A percentile compares a stretch with the other conserved stretches of the same genome.
Conservation (phyloP, 352 stramenopile species). For the Pythium plurisporium region DNA sequence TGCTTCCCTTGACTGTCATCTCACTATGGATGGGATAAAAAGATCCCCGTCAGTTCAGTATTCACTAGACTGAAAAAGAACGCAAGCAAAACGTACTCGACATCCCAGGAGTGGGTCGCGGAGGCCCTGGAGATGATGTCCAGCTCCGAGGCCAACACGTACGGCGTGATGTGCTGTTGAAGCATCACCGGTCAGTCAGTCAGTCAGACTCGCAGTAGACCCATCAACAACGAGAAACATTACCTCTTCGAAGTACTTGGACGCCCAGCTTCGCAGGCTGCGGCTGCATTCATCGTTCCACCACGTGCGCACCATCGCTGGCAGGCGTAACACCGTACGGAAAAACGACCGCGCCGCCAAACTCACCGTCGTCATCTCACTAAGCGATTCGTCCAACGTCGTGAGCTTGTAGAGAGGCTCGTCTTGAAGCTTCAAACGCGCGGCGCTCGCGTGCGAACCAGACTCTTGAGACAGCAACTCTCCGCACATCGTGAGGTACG, state of each 20-base stretch:
- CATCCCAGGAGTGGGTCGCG: conserved; percentile 54
- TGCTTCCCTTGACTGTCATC: conserved; percentile 84
- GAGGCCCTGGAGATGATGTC: conserved; percentile 65
- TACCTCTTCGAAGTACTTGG: conserved; percentile 87
- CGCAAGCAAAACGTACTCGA: conserved; percentile 33
- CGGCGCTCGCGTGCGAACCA: conserved; percentile 19
- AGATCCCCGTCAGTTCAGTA: no score
- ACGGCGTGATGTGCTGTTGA: conserved; percentile 65
- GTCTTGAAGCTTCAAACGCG: conserved; percentile 39
- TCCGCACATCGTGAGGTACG: conserved; percentile 61
- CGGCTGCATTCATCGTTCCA: conserved; percentile 88
- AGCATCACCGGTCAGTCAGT: background rate
- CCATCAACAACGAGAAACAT: background rate
- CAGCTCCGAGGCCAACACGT: conserved; percentile 71
- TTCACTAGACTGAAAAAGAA: background rate
- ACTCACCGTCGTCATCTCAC: conserved; percentile 17
- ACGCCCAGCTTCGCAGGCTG: conserved; percentile 73
- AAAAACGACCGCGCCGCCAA: conserved; percentile 73
- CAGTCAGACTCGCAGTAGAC: background rate
- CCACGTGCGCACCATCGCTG: conserved; percentile 86
- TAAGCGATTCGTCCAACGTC: conserved; percentile 26
- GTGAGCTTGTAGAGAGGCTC: conserved; percentile 38
- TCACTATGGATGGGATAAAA: conserved; percentile 29
- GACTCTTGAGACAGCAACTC: conserved; percentile 60
- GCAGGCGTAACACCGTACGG: conserved; percentile 73